Conservation (phyloP, 176 grass and related monocot species). For the Pontederia crassipes region DNA sequence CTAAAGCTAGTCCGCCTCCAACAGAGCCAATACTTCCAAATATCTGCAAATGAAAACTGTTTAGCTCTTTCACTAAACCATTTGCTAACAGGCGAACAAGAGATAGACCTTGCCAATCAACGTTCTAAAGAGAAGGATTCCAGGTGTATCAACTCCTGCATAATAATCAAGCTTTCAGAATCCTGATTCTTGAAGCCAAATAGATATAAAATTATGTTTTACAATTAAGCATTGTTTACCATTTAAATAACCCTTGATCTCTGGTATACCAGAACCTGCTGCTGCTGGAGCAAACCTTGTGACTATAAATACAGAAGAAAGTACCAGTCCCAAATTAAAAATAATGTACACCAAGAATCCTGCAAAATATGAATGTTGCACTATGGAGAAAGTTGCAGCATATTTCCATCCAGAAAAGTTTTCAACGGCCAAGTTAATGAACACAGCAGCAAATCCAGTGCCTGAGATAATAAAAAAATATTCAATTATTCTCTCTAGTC, state of each 20-base stretch:
- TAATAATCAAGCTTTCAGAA: slow-evolving; percentile 11
- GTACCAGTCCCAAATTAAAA: slow-evolving; percentile 80
- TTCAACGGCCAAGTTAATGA: slow-evolving; percentile 96
- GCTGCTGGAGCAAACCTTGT: slow-evolving; percentile 92
- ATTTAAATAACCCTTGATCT: slow-evolving; percentile 99
- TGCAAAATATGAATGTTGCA: slow-evolving; percentile 93
- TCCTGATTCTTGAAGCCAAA: neutral
- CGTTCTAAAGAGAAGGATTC: slow-evolving; percentile 94
- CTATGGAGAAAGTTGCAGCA: slow-evolving; percentile 77
- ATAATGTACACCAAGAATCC: slow-evolving; percentile 76
- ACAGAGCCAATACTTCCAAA: slow-evolving; percentile 99
- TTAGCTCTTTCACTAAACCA: neutral
- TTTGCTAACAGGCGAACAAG: slow-evolving; percentile 1
- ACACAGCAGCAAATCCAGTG: slow-evolving; percentile 94
- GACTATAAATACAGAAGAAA: slow-evolving; percentile 84
- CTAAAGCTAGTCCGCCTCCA: slow-evolving; percentile 92
- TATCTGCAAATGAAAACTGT: slow-evolving; percentile 38
- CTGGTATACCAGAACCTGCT: slow-evolving; percentile 97
- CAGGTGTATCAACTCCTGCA: slow-evolving; percentile 95
- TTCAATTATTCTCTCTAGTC: slow-evolving; percentile 11
- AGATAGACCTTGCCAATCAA: slow-evolving; percentile 77
- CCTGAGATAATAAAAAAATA: slow-evolving; percentile 37
- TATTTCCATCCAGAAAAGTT: slow-evolving; percentile 99
- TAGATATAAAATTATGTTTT: neutral
- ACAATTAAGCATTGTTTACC: slow-evolving; percentile 34